Evolutionary conservation across 768 basidiomycete genomes (phyloP).

Genomic region (Boletus speciosus): DNA sequence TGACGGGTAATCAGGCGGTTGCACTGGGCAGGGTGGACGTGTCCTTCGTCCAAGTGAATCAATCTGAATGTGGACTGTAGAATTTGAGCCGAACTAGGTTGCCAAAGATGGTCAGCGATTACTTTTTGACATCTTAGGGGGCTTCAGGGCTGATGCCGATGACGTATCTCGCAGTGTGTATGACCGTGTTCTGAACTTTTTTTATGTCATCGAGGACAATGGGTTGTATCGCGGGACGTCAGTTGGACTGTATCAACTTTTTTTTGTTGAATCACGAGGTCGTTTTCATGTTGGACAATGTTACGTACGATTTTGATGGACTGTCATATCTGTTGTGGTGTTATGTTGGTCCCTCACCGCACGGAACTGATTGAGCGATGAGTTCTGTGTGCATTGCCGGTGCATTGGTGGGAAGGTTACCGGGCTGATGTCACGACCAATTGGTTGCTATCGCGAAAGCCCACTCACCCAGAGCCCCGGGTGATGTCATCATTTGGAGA

Average conservation of each 20-base stretch:
- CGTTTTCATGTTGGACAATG: not conserved
- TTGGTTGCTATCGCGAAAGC: not conserved
- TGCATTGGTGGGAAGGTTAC: not conserved
- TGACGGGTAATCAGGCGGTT: constrained; percentile 16
- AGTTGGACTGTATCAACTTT: constrained; percentile 1
- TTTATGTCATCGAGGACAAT: not conserved
- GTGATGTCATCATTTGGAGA: constrained; percentile 6
- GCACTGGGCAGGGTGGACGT: constrained; percentile 21
- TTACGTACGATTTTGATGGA: constrained; percentile 17
- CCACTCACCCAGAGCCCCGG: not conserved
- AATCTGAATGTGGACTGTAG: constrained; percentile 2
- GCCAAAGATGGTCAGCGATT: constrained; percentile 1
- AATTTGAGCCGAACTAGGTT: not conserved
- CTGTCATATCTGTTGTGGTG: not conserved
- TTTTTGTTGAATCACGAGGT: constrained; percentile 1
- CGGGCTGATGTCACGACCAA: not conserved
- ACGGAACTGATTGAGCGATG: not conserved
- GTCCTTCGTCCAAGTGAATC: not conserved
- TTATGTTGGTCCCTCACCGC: not conserved
- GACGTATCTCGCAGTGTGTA: constrained; percentile 1
- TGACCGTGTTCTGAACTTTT: not conserved
- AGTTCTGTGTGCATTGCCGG: not conserved
- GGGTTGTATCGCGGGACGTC: not conserved
- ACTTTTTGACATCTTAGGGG: not conserved
- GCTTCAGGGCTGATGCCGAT: not conserved